These are phyloP conservation scores for Mycena haematopus DNA, from an alignment of 768 basidiomycete species.

Conservation along the genomic window DNA sequence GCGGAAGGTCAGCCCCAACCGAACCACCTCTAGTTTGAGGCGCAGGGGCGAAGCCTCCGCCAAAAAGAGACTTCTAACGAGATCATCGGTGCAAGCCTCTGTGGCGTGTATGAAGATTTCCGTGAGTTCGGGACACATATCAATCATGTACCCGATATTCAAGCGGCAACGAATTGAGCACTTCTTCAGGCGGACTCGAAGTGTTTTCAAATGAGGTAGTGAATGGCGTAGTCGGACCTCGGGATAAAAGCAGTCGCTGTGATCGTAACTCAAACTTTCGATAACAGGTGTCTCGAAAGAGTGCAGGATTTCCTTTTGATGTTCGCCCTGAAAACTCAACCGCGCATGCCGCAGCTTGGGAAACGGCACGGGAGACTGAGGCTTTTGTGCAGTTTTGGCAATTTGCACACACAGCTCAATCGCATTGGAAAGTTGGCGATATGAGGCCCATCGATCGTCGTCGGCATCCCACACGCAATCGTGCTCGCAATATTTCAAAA, in stretches of 20 bases:
- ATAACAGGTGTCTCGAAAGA: not conserved
- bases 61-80: not conserved
- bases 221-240: not conserved
- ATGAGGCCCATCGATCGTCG: not conserved
- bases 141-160: not conserved
- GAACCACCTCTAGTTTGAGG: not conserved
- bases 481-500: slow-evolving; percentile 1
- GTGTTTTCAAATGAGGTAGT: not conserved
- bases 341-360: not conserved
- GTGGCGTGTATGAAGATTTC: slow-evolving; percentile 5
- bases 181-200: not conserved
- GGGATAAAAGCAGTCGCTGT: not conserved
- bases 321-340: not conserved
- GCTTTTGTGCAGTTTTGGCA: not conserved
- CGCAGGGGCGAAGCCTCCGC: not conserved
- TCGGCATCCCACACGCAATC: not conserved
- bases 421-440: not conserved
- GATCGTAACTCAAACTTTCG: not conserved
- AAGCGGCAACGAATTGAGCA: not conserved
- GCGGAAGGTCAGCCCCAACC: not conserved
- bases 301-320: not conserved
- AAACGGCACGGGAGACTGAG: not conserved
- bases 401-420: not conserved
- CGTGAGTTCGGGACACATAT: not conserved
- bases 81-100: not conserved